phyloP scores from a whole-genome alignment of 345 rosid species.

The Durio zibethinus region DNA sequence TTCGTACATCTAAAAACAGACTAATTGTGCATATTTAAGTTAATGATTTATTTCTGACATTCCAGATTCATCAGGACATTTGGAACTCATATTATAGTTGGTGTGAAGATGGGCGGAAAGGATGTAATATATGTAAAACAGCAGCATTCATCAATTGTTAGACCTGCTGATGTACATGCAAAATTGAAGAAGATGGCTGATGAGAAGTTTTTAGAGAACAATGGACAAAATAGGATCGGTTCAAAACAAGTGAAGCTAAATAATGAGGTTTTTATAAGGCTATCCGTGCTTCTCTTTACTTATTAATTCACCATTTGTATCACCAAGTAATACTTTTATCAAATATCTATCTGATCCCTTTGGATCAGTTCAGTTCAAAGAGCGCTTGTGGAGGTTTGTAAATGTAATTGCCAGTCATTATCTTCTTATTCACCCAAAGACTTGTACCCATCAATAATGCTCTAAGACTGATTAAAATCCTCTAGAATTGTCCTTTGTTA shows the following conservation, averaged over 20 bases:
- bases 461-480: neutral
- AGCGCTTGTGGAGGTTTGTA: constrained; percentile 69
- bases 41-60: neutral
- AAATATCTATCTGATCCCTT: neutral
- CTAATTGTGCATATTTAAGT: neutral
- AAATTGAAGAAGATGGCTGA: constrained; percentile 63
- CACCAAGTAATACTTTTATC: neutral
- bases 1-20: neutral
- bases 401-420: constrained; percentile 41
- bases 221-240: constrained; percentile 37
- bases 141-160: constrained; percentile 52
- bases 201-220: constrained; percentile 49
- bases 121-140: constrained; percentile 70
- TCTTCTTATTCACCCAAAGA: constrained; percentile 79
- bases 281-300: neutral
- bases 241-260: constrained; percentile 30
- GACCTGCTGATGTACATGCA: constrained; percentile 54
- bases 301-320: neutral
- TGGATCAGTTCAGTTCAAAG: constrained; percentile 43
- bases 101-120: constrained; percentile 79
- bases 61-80: constrained; percentile 62
- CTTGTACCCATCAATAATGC: neutral
- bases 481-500: neutral
- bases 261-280: constrained; percentile 32
- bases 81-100: constrained; percentile 78